Conservation (phyloP, 2,329 filamentous ascomycete species). For the Venturia asperata region DNA sequence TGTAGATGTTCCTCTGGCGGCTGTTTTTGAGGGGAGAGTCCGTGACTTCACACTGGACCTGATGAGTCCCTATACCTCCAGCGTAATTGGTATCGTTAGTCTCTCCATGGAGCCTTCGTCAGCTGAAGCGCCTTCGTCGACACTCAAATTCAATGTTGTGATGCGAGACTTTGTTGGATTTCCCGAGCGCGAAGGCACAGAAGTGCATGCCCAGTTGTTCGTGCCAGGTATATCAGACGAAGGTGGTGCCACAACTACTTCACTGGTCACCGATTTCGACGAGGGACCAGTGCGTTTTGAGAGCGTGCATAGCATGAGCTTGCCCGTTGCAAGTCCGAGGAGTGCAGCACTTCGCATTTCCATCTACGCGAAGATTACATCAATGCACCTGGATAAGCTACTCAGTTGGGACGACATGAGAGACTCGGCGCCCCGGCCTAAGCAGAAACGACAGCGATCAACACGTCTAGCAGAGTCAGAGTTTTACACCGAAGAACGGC, state of each 20-base stretch:
- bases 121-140: conserved; percentile 83
- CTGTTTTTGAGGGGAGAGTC: conserved; percentile 89
- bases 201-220: conserved; percentile 95
- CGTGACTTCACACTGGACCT: conserved; percentile 92
- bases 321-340: conserved; percentile 69
- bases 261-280: conserved; percentile 90
- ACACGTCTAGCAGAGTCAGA: conserved; percentile 82
- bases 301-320: conserved; percentile 96
- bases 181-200: conserved; percentile 87
- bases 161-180: conserved; percentile 96
- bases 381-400: conserved; percentile 93
- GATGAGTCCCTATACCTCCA: conserved; percentile 83
- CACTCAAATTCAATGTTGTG: conserved; percentile 95
- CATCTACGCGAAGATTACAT: conserved; percentile 82
- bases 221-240: conserved; percentile 84
- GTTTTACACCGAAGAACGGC: conserved; percentile 86
- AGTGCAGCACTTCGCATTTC: conserved; percentile 75
- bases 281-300: conserved; percentile 90
- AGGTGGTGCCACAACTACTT: conserved; percentile 83
- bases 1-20: conserved; percentile 81
- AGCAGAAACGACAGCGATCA: conserved; percentile 51
- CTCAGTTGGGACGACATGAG: conserved; percentile 99
- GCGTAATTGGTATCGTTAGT: conserved; percentile 83
- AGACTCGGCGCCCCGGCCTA: conserved; percentile 54
- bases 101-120: conserved; percentile 89